phyloP scores from a whole-genome alignment of 2,329 filamentous ascomycete genomes.

The Samsoniella hepiali region DNA sequence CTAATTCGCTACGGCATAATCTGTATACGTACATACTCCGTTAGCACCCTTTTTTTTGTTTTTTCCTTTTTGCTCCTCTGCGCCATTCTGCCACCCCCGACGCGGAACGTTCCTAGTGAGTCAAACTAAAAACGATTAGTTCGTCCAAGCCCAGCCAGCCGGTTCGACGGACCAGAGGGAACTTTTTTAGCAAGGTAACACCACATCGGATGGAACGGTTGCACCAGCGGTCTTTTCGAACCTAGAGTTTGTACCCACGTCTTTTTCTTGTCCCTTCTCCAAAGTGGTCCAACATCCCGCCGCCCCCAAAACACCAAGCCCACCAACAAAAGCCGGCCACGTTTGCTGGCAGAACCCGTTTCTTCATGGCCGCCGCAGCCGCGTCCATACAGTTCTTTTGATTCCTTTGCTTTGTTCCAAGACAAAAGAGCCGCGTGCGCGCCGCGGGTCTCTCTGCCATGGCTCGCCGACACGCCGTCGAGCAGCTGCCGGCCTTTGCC shows the following conservation, averaged over 20 bases:
- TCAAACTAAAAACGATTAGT: too few species aligned
- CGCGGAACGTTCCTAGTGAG: too few species aligned
- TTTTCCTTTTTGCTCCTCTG: too few species aligned
- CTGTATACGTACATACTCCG: too few species aligned
- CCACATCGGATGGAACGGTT: not conserved
- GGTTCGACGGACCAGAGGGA: not conserved
- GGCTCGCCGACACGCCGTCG: not conserved
- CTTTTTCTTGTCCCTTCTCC: too few species aligned
- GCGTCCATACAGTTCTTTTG: not conserved
- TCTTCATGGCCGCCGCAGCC: not conserved
- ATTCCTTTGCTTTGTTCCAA: not conserved
- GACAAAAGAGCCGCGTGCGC: too few species aligned
- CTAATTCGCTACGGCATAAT: too few species aligned
- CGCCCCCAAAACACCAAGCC: not conserved
- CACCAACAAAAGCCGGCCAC: not conserved
- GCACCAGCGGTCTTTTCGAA: not conserved
- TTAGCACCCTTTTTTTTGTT: too few species aligned
- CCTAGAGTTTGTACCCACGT: not conserved
- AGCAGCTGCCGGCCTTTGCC: conserved; percentile 15
- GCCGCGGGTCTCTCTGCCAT: not conserved
- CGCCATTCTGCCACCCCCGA: too few species aligned
- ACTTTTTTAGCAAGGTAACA: not conserved
- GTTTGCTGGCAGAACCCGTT: not conserved
- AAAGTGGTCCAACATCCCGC: too few species aligned
- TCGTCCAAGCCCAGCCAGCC: too few species aligned